A percentile compares a stretch with the other conserved stretches of the same genome.
Conservation (phyloP, 164 flowering plant genomes). For the Vitis labrusca region DNA sequence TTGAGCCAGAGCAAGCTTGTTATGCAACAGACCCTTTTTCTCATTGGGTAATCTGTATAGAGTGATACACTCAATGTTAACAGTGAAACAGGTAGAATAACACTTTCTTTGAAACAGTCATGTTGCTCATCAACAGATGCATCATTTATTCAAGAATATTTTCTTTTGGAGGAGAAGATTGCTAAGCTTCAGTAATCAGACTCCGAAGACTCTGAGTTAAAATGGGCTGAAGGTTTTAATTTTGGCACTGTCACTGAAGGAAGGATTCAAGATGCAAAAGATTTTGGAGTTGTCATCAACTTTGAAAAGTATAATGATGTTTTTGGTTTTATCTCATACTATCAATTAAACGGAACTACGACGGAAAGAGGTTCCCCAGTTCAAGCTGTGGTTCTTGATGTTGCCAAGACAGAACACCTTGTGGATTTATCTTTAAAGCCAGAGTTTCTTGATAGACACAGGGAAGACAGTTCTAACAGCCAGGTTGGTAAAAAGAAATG, state of each 20-base stretch:
- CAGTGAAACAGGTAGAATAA: slow-evolving; percentile 62
- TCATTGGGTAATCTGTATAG: slow-evolving; percentile 92
- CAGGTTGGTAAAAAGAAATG: slow-evolving; percentile 60
- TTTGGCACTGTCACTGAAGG: slow-evolving; percentile 67
- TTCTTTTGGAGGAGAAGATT: slow-evolving; percentile 77
- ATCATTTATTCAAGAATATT: slow-evolving; percentile 78
- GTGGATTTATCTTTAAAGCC: slow-evolving; percentile 86
- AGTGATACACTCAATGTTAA: slow-evolving; percentile 64
- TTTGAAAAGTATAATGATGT: slow-evolving; percentile 62
- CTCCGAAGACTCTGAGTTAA: slow-evolving; percentile 30
- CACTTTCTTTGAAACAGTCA: slow-evolving; percentile 84
- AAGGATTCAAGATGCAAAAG: slow-evolving; percentile 54
- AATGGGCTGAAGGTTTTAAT: slow-evolving; percentile 60
- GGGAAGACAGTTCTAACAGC: slow-evolving; percentile 19
- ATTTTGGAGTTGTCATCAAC: slow-evolving; percentile 72
- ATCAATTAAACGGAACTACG: slow-evolving; percentile 60
- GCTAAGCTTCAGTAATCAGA: slow-evolving; percentile 53
- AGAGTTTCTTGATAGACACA: slow-evolving; percentile 41
- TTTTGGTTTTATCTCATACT: slow-evolving; percentile 72
- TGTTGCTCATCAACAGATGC: slow-evolving; percentile 76
- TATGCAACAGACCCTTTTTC: slow-evolving; percentile 63
- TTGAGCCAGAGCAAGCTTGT: slow-evolving; percentile 87
- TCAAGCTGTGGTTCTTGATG: slow-evolving; percentile 79
- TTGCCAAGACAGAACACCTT: slow-evolving; percentile 63
- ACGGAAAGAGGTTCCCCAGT: slow-evolving; percentile 52